Evolutionary conservation across 2,329 filamentous ascomycete genomes (phyloP), one percentile per base, ranked within the genome.

Genomic region (Colletotrichum acutatum): DNA sequence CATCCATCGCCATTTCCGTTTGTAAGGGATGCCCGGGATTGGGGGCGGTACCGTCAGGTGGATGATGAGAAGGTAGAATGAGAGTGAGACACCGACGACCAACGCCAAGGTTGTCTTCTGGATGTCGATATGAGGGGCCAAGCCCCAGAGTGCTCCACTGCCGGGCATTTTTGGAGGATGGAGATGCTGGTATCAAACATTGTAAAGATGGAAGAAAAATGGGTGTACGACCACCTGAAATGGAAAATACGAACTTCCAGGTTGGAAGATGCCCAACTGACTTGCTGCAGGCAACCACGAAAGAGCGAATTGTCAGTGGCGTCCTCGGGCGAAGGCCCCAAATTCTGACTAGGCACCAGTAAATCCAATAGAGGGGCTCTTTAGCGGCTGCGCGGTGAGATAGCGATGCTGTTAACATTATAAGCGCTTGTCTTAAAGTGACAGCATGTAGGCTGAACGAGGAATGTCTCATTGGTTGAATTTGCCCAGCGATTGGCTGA

Each of bases 401-500:
- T 16, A 11, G 28, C 24, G 19, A 32, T 49, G 65, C 58, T 72
- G 37, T 68, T 26, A n/a, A 19, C 34, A 24, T 9, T 19, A 46
- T 59, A 57, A 72, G 65, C 53, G 59, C 69, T 59, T 63, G 58
- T 53, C 49, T 63, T n/a, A 57, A 46, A 61, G 28, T 49, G 46
- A 62, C 58, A 8, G 49, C 26, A 52, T 58, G 37, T 62, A 26
- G 37, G 42, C n/a, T 26, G 42, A 22, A 46, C 8, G 32, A 5
- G 62, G 30, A 56, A 22, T 37, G 16, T 5, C 11, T n/a, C 32
- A 63, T 63, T 53, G 28, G 22, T 14, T 12, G 14, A 24, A 2
- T 4, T 3, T 4, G 37, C 19, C 52, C 14, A 24, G 46, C 61
- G 28, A 62, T 63, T 71, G 69, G 57, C 28, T 16, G 11, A 19